These are phyloP conservation scores for Endothia cerciana DNA, from an alignment of 2,329 filamentous ascomycete genomes.

Conservation along the genomic window DNA sequence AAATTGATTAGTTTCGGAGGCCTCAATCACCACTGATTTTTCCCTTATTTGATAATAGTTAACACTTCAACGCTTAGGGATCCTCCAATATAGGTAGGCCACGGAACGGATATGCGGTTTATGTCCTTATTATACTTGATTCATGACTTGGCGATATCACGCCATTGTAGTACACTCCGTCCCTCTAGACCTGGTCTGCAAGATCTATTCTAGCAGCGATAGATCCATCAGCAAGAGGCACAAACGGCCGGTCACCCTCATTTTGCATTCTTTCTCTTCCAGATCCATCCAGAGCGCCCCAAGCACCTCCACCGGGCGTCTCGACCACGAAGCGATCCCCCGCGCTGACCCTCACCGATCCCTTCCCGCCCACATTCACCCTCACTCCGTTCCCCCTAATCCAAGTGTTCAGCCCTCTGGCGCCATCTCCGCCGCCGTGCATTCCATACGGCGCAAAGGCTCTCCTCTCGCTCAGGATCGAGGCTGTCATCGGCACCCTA, in stretches of 20 bases:
- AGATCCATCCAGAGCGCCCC: constrained; percentile 10
- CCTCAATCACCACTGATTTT: too few relatives aligned
- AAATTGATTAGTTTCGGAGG: too few relatives aligned
- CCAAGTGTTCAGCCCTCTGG: constrained; percentile 26
- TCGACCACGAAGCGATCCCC: constrained; percentile 43
- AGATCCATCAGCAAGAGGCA: constrained; percentile 13
- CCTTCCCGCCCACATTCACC: constrained; percentile 40
- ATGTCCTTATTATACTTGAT: background rate
- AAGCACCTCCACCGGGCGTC: constrained; percentile 42
- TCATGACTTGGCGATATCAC: background rate
- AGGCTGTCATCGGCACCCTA: constrained; percentile 38
- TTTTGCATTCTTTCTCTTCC: background rate
- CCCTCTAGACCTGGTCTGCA: constrained; percentile 13
- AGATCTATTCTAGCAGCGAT: constrained; percentile 5
- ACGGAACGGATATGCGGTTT: background rate
- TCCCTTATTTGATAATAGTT: too few relatives aligned
- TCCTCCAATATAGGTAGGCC: background rate
- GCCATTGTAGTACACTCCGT: background rate
- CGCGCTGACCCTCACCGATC: constrained; percentile 33
- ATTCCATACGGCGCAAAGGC: constrained; percentile 41
- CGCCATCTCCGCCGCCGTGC: constrained; percentile 36
- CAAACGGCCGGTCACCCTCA: background rate
- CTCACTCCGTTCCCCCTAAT: constrained; percentile 34
- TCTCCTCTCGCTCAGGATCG: constrained; percentile 41
- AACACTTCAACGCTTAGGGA: too few relatives aligned